Conservation (phyloP, 345 rosid species). For the Pistacia vera region DNA sequence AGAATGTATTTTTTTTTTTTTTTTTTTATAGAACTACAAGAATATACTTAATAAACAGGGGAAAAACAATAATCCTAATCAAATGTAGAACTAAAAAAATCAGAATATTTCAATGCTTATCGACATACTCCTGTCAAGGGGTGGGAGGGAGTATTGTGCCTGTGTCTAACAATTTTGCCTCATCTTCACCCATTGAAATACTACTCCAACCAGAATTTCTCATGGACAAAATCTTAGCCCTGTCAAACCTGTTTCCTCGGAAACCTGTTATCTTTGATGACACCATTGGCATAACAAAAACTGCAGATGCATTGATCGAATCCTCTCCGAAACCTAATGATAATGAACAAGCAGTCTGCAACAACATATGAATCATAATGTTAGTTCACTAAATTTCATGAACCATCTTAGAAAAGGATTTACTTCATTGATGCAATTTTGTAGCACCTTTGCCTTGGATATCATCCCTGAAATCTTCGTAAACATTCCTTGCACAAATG, state of each 20-base stretch:
- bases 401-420: not conserved
- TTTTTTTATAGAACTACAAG: constrained; percentile 7
- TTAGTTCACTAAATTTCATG: not conserved
- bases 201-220: constrained; percentile 72
- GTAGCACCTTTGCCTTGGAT: constrained; percentile 77
- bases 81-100: constrained; percentile 1
- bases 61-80: constrained; percentile 23
- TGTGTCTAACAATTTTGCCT: constrained; percentile 40
- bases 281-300: constrained; percentile 97
- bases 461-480: constrained; percentile 55
- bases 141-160: constrained; percentile 40
- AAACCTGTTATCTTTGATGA: constrained; percentile 92
- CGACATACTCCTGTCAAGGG: constrained; percentile 21
- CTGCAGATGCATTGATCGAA: constrained; percentile 92
- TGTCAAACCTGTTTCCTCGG: constrained; percentile 68
- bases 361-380: not conserved
- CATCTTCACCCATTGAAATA: constrained; percentile 55
- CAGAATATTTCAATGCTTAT: not conserved
- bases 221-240: constrained; percentile 63
- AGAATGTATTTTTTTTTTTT: not conserved
- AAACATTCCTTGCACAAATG: constrained; percentile 54
- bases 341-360: constrained; percentile 73
- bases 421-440: not conserved
- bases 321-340: constrained; percentile 85
- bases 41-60: constrained; percentile 7